These are phyloP conservation scores for Postia placenta DNA, from an alignment of 768 basidiomycete genomes.

Conservation along the genomic window DNA sequence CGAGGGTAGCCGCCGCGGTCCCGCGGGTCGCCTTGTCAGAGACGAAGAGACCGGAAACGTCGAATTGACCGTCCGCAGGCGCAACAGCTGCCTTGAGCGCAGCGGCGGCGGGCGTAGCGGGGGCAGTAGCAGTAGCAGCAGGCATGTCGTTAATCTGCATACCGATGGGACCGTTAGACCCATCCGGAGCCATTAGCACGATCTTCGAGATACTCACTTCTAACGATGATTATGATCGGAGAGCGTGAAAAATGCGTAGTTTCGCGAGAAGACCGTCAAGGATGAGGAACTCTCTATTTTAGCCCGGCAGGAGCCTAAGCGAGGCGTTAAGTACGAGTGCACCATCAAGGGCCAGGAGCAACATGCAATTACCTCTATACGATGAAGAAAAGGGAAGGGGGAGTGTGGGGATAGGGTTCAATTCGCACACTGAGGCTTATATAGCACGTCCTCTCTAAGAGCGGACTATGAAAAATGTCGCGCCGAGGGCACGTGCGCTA, in stretches of 20 bases:
- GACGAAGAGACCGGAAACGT: conserved; percentile 72
- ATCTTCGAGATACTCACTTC: conserved; percentile 16
- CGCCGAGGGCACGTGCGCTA: conserved; percentile 16
- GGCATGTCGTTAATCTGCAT: conserved; percentile 67
- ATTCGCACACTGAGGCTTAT: conserved; percentile 15
- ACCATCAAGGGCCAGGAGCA: neutral
- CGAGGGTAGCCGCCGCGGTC: conserved; percentile 62
- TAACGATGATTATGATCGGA: conserved; percentile 17
- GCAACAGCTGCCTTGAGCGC: conserved; percentile 61
- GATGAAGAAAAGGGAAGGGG: conserved; percentile 30
- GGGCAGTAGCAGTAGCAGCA: conserved; percentile 65
- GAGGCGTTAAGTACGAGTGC: conserved; percentile 9
- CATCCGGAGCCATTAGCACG: neutral
- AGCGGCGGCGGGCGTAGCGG: conserved; percentile 54
- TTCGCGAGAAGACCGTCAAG: conserved; percentile 39
- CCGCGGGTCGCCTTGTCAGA: conserved; percentile 81
- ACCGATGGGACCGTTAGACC: conserved; percentile 11
- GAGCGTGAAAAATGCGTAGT: conserved; percentile 37
- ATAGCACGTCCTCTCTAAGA: conserved; percentile 12
- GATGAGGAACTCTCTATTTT: conserved; percentile 63
- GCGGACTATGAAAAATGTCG: conserved; percentile 21
- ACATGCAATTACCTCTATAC: conserved; percentile 26
- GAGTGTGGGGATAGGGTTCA: conserved; percentile 31
- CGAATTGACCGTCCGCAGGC: conserved; percentile 56
- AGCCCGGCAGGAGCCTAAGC: conserved; percentile 31